These are phyloP conservation scores for Neoascochyta sp. DNA, from an alignment of 2,329 filamentous ascomycete genomes.

Conservation along the genomic window DNA sequence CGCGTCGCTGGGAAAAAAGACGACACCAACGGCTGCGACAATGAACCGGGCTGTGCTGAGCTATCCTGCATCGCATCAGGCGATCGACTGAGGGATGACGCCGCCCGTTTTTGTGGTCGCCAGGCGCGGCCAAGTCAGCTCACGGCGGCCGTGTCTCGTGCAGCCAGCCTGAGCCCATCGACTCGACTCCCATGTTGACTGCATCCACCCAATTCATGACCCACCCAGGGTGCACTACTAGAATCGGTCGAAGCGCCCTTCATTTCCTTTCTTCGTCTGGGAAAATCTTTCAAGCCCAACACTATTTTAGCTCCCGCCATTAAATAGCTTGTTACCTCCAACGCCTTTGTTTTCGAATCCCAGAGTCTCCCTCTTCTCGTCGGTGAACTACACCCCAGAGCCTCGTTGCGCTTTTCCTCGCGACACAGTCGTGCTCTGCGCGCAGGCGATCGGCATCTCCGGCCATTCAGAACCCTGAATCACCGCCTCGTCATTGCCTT, in stretches of 20 bases:
- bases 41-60: too few relatives aligned
- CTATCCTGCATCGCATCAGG: too few relatives aligned
- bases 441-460: constrained; percentile 20
- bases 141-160: too few relatives aligned
- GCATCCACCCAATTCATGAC: too few relatives aligned
- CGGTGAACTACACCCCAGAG: constrained; percentile 13
- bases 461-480: constrained; percentile 15
- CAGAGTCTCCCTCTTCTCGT: constrained; percentile 10
- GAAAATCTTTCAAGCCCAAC: constrained; percentile 24
- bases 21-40: too few relatives aligned
- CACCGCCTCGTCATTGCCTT: constrained; percentile 5
- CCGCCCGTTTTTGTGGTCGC: too few relatives aligned
- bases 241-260: constrained; percentile 16
- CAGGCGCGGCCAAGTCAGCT: too few relatives aligned
- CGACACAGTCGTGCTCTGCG: constrained; percentile 29
- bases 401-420: constrained; percentile 15
- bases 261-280: constrained; percentile 24
- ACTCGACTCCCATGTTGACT: too few relatives aligned
- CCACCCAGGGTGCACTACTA: constrained; percentile 20
- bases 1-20: too few relatives aligned
- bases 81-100: too few relatives aligned
- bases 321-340: constrained; percentile 20
- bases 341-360: constrained; percentile 13
- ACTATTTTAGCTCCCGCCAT: constrained; percentile 35
- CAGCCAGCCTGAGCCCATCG: too few relatives aligned